Percentiles rank a stretch among this genome's conserved stretches.
These are phyloP conservation scores for Alternaria dauci DNA, from an alignment of 2,329 filamentous ascomycete species.

Conservation along the genomic window DNA sequence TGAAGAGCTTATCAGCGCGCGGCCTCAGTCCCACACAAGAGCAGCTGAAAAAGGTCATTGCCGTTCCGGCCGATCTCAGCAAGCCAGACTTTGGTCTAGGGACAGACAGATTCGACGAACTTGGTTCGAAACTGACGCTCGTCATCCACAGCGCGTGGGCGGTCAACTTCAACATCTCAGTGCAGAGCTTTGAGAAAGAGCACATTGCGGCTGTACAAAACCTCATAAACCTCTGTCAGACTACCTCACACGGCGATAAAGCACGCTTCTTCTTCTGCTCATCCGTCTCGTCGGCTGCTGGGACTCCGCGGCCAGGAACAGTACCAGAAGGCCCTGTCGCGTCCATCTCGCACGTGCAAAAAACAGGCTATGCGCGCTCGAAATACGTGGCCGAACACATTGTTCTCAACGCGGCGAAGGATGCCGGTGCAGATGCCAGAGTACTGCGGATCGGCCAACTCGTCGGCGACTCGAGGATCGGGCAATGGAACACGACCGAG, in stretches of 20 bases:
- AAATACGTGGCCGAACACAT: constrained; percentile 62
- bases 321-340: constrained; percentile 50
- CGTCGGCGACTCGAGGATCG: constrained; percentile 56
- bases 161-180: constrained; percentile 65
- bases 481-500: constrained; percentile 61
- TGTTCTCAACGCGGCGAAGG: constrained; percentile 33
- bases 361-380: constrained; percentile 62
- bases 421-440: constrained; percentile 31
- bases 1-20: constrained; percentile 47
- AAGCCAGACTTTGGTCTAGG: constrained; percentile 54
- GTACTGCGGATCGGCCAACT: constrained; percentile 58
- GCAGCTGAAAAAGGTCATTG: constrained; percentile 41
- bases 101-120: constrained; percentile 19
- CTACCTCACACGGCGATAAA: constrained; percentile 42
- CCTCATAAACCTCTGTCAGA: constrained; percentile 53
- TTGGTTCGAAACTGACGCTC: constrained; percentile 44
- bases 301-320: constrained; percentile 48
- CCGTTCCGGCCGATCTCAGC: constrained; percentile 54
- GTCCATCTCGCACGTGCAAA: constrained; percentile 54
- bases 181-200: constrained; percentile 60
- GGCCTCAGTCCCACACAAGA: constrained; percentile 46
- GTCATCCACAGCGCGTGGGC: constrained; percentile 64
- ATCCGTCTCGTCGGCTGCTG: constrained; percentile 55
- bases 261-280: constrained; percentile 58
- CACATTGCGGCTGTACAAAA: constrained; percentile 57